Base-by-base conservation (phyloP, 2,329 filamentous ascomycete genomes). In the Calycina marina region DNA sequence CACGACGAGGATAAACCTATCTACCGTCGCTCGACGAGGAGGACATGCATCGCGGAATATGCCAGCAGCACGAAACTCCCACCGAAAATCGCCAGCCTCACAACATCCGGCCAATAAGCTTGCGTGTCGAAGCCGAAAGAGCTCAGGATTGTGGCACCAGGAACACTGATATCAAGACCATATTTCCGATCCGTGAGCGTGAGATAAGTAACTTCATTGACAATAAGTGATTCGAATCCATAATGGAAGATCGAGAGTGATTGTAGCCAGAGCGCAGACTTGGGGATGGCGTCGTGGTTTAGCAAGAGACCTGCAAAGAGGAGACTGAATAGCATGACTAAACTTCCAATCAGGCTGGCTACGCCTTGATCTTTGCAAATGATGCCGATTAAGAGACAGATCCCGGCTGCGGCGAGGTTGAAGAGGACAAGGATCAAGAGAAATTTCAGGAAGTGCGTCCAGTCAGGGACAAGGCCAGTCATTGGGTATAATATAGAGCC, bases 171-270 rank as follows among this genome's bases (percentile, higher is more conserved):
- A 49, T 96, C 85, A 4, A 98, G 70, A 4, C 90, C 90, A 43
- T 93, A 94, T 57, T 96, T 92, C 56, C 90, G 78, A 54, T 98
- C 90, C 25, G 92, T 72, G 15, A 98, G 69, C 0, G 81, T 88
- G 26, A 98, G 64, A 48, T 84, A 83, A 15, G 84, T 76, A 28
- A 94, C 92, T 60, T 98, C 90, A 51, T 96, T 98, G 46, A 98
- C 90, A 41, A 96, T 93, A 10, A 98, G 69, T 2, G 83, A 81
- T 62, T 98, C 90, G 47, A 96, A 96, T 4, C 79, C 88, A 52
- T 93, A 98, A 54, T 98, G 90, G 68, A 98, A 98, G 41, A 98
- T 98, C 2, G 86, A 94, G 6, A 98, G 61, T 59, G 71, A 73
- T 62, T 98, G 90, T 31, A 98, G 59, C 90, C 90, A 98, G 40